Evolutionary conservation across 148 eudicot genomes (phyloP), one percentile per base, ranked within the genome.

Genomic region (Spergularia bocconei): DNA sequence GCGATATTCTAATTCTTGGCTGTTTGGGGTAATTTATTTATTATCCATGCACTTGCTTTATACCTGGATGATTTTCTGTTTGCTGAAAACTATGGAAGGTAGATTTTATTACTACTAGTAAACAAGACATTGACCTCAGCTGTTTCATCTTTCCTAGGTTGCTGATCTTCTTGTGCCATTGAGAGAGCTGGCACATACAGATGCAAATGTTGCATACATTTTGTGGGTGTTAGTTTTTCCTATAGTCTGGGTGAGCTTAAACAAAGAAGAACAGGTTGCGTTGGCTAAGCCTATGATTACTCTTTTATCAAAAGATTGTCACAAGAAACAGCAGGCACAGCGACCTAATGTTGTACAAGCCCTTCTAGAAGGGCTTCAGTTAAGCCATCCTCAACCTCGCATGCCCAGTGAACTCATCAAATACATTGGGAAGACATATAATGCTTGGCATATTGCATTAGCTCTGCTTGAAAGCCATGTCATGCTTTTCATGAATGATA

Each of bases 341-440:
- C 83, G 99, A 71, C 99, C 99, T 75, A 96, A 96, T 82, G 99
- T 96, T 75, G 98, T 91, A 80, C 99, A 96, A 83, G 99, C 99
- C 78, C 88, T 96, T 69, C 77, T 96, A 64, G 99, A 96, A 88
- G 99, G 99, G 76, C 93, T 96, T 73, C 99, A 96, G 77, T 81
- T 96, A 82, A 96, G 99, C 89, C 98, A 96, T 76, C 99, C 99
- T 50, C 98, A 96, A 83, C 99, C 99, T 75, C 92, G 98, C 47
- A 96, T 96, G 95, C 99, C 99, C 79, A 92, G 99, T 80, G 98
- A 96, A 80, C 88, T 96, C 69, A 96, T 96, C 63, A 96, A 96
- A 74, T 96, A 91, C 82, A 91, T 92, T 79, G 99, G 99, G 20
- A 96, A 92, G 86, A 96, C 97, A 8, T 92, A 92, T 75, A 96